Conservation (phyloP, 139 green algal species). For the Nannochloris sp. region DNA sequence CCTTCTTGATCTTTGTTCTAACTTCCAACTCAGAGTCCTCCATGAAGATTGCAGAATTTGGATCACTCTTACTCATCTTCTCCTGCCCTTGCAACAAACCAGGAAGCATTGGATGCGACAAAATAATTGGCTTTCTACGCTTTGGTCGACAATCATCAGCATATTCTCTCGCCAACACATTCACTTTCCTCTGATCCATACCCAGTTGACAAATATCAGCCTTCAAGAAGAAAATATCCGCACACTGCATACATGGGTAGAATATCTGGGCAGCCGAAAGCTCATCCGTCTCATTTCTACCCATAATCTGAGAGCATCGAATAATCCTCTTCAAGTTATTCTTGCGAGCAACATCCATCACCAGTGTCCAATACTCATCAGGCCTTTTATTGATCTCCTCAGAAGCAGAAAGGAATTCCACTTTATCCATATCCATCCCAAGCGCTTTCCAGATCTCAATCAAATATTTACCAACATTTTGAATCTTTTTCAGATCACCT, state of each 20-base stretch:
- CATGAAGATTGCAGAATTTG: constrained; percentile 97
- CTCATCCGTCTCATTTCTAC: constrained; percentile 86
- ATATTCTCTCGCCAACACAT: constrained; percentile 95
- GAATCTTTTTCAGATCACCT: constrained; percentile 98
- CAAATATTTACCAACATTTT: constrained; percentile 93
- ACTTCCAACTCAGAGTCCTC: constrained; percentile 88
- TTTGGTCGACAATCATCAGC: constrained; percentile 80
- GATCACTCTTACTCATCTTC: constrained; percentile 98
- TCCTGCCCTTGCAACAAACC: constrained; percentile 93
- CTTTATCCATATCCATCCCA: constrained; percentile 85
- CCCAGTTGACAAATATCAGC: constrained; percentile 99
- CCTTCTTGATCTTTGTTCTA: constrained; percentile 97
- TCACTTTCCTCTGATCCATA: constrained; percentile 98
- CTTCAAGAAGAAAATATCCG: constrained; percentile 99
- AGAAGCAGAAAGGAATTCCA: constrained; percentile 71
- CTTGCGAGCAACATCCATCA: constrained; percentile 80
- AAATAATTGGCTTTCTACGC: constrained; percentile 92
- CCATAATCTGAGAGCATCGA: constrained; percentile 90
- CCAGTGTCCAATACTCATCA: constrained; percentile 82
- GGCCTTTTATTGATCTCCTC: constrained; percentile 46
- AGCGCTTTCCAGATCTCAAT: constrained; percentile 98
- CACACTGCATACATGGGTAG: constrained; percentile 98
- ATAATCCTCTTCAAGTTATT: constrained; percentile 84
- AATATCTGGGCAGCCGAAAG: constrained; percentile 94
- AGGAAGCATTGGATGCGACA: constrained; percentile 92